phyloP scores from a whole-genome alignment of 2,329 filamentous ascomycete species.

The Xylaria sp. region DNA sequence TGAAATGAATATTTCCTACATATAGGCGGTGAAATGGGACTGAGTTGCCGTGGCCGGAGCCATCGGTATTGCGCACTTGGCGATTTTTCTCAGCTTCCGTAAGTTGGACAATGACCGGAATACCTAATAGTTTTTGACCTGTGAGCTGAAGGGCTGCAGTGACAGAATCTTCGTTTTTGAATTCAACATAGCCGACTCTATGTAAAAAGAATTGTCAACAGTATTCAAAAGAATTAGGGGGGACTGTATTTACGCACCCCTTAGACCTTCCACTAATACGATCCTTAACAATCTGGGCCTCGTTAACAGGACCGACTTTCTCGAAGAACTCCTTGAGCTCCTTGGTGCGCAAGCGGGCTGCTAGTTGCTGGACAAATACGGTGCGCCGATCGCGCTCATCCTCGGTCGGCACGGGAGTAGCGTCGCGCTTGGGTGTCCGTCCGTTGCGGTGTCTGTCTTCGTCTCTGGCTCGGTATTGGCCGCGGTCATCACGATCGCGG shows the following conservation, averaged over 20 bases:
- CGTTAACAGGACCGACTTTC: slow-evolving; percentile 91
- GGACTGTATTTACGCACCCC: slow-evolving; percentile 70
- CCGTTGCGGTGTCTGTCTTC: slow-evolving; percentile 56
- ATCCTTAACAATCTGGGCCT: slow-evolving; percentile 98
- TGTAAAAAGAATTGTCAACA: slow-evolving; percentile 43
- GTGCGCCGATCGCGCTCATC: slow-evolving; percentile 97
- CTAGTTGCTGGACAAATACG: slow-evolving; percentile 98
- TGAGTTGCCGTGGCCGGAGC: slow-evolving; percentile 76
- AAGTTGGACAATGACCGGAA: slow-evolving; percentile 97
- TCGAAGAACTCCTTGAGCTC: slow-evolving; percentile 96
- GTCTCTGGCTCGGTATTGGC: slow-evolving; percentile 64
- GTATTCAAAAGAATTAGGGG: slow-evolving; percentile 7
- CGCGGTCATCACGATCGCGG: slow-evolving; percentile 62
- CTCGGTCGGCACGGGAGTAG: slow-evolving; percentile 81
- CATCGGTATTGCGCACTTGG: slow-evolving; percentile 85
- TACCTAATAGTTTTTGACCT: slow-evolving; percentile 97
- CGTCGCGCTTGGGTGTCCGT: slow-evolving; percentile 56
- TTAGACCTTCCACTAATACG: slow-evolving; percentile 96
- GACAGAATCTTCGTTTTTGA: slow-evolving; percentile 95
- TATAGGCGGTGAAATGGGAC: slow-evolving; percentile 98
- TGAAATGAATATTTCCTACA: slow-evolving; percentile 99
- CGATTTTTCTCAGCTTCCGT: slow-evolving; percentile 99
- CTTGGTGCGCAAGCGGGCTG: slow-evolving; percentile 88
- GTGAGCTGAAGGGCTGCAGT: slow-evolving; percentile 95
- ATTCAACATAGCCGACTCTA: slow-evolving; percentile 99